These are phyloP conservation scores for Phytophthora nicotianae DNA, from an alignment of 352 stramenopile species.

Conservation along the genomic window DNA sequence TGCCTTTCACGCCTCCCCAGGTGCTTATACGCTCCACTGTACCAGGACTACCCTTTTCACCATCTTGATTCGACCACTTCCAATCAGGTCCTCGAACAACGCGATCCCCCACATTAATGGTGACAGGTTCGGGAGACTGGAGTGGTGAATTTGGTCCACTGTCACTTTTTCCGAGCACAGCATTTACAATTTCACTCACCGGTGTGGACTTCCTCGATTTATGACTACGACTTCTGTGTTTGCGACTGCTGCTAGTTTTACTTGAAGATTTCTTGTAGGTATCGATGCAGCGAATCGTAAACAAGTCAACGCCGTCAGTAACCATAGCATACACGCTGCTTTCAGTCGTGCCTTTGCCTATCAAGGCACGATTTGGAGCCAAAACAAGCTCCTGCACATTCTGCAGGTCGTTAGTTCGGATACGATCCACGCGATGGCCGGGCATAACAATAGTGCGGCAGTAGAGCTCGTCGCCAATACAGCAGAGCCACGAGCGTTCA, in stretches of 20 bases:
- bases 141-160: slow-evolving; percentile 14
- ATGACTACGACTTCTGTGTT: slow-evolving; percentile 28
- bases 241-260: slow-evolving; percentile 41
- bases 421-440: slow-evolving; percentile 66
- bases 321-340: slow-evolving; percentile 81
- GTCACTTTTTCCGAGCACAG: slow-evolving; percentile 27
- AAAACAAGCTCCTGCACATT: slow-evolving; percentile 66
- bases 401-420: slow-evolving; percentile 44
- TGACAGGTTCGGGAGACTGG: slow-evolving; percentile 9
- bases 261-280: slow-evolving; percentile 46
- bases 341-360: slow-evolving; percentile 44
- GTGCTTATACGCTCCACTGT: slow-evolving; percentile 81
- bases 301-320: slow-evolving; percentile 60
- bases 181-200: slow-evolving; percentile 34
- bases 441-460: slow-evolving; percentile 80
- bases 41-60: slow-evolving; percentile 58
- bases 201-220: slow-evolving; percentile 40
- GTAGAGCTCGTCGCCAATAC: slow-evolving; percentile 64
- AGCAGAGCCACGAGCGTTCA: slow-evolving; percentile 80
- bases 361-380: slow-evolving; percentile 39
- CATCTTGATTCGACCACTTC: slow-evolving; percentile 86
- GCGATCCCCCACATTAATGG: slow-evolving; percentile 67
- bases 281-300: slow-evolving; percentile 71
- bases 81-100: slow-evolving; percentile 77
- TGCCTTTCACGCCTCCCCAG: slow-evolving; percentile 78